A percentile compares a stretch with the other conserved stretches of the same genome.
Evolutionary conservation across 2,329 filamentous ascomycete genomes (phyloP).

Genomic region (Neofusicoccum sp.): DNA sequence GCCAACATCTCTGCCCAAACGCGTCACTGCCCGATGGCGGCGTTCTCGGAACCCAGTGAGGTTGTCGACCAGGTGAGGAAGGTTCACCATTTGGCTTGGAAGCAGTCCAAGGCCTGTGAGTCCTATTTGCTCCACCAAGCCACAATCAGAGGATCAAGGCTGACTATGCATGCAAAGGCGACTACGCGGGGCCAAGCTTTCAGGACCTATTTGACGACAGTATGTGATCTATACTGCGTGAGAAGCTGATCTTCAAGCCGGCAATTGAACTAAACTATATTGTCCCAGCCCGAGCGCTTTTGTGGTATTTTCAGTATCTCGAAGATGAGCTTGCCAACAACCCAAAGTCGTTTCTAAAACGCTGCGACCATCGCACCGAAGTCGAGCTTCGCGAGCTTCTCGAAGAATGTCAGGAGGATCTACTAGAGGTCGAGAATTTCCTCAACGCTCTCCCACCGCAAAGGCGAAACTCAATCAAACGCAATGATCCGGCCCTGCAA

Average conservation of each 20-base stretch:
- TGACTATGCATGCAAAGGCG: background rate
- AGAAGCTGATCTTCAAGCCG: background rate
- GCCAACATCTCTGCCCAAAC: background rate
- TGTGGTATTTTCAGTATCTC: background rate
- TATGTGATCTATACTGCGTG: background rate
- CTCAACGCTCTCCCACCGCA: background rate
- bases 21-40: background rate
- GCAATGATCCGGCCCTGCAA: background rate
- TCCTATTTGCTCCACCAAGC: background rate
- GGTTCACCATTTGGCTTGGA: background rate
- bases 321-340: background rate
- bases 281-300: background rate
- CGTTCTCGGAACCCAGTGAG: background rate
- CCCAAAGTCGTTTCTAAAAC: slow-evolving; percentile 3
- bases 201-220: background rate
- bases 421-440: background rate
- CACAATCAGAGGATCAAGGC: background rate
- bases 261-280: background rate
- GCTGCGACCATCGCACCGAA: slow-evolving; percentile 5
- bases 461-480: background rate
- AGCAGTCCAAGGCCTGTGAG: background rate
- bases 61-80: background rate
- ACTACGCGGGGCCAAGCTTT: background rate
- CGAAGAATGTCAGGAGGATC: slow-evolving; percentile 8
- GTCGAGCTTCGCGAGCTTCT: slow-evolving; percentile 2